Conservation (phyloP, 257 asterid genomes). For the Mentha longifolia region DNA sequence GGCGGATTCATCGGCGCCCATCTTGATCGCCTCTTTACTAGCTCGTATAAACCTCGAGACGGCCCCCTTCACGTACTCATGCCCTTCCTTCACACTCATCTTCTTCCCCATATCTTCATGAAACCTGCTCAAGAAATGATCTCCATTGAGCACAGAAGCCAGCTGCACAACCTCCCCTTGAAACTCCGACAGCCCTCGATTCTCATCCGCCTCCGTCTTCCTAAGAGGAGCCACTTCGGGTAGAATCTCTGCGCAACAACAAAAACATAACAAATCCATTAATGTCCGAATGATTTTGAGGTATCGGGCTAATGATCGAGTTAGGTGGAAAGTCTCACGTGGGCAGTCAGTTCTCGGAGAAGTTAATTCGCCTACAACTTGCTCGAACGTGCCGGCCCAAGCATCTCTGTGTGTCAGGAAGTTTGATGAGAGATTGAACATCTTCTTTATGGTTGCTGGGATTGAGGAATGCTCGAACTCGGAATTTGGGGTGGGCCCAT, state of each 20-base stretch:
- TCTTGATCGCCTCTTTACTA: slow-evolving; percentile 69
- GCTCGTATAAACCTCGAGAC: slow-evolving; percentile 78
- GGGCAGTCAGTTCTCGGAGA: slow-evolving; percentile 87
- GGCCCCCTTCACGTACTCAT: slow-evolving; percentile 60
- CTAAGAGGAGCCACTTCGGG: slow-evolving; percentile 65
- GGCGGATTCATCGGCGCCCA: slow-evolving; percentile 70
- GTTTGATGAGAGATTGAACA: slow-evolving; percentile 71
- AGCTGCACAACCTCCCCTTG: slow-evolving; percentile 72
- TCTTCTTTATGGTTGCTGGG: slow-evolving; percentile 80
- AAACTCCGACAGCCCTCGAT: slow-evolving; percentile 62
- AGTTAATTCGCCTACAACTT: slow-evolving; percentile 54
- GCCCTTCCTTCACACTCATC: slow-evolving; percentile 73
- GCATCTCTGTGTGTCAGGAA: slow-evolving; percentile 85
- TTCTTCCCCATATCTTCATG: slow-evolving; percentile 52
- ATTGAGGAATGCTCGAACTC: slow-evolving; percentile 84
- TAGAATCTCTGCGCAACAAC: slow-evolving; percentile 56
- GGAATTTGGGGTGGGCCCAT: slow-evolving; percentile 62
- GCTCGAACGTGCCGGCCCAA: slow-evolving; percentile 92
- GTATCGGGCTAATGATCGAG: neutral
- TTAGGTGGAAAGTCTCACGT: slow-evolving; percentile 46
- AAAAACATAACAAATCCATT: neutral
- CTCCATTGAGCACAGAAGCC: slow-evolving; percentile 75
- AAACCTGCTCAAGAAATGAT: slow-evolving; percentile 70
- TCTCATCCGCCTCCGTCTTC: slow-evolving; percentile 48
- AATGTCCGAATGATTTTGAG: neutral